A percentile compares a stretch with the other conserved stretches of the same genome.
phyloP scores from a whole-genome alignment of 129 eudicot genomes.

The Escallonia rubra region DNA sequence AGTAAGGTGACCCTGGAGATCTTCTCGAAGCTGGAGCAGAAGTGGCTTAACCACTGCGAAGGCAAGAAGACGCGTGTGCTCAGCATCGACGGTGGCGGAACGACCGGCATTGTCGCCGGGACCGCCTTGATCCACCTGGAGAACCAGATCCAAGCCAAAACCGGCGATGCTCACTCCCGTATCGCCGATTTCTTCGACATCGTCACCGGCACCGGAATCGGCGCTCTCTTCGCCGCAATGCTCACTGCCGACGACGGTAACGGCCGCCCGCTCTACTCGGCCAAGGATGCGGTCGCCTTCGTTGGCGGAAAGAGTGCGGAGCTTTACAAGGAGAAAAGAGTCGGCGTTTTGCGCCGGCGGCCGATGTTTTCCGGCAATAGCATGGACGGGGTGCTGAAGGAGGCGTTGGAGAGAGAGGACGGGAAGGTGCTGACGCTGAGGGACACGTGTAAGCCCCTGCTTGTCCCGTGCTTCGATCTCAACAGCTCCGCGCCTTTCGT shows the following conservation, averaged over 20 bases:
- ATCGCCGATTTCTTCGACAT: slow-evolving; percentile 77
- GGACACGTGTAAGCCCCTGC: slow-evolving; percentile 88
- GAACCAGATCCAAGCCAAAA: slow-evolving; percentile 61
- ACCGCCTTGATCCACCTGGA: slow-evolving; percentile 60
- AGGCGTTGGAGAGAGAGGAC: slow-evolving; percentile 45
- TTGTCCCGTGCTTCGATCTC: slow-evolving; percentile 80
- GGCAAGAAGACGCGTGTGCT: slow-evolving; percentile 66
- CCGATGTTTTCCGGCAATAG: slow-evolving; percentile 43
- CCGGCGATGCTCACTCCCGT: slow-evolving; percentile 60
- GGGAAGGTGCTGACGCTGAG: slow-evolving; percentile 56
- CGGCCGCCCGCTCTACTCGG: slow-evolving; percentile 68
- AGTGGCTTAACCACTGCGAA: slow-evolving; percentile 72
- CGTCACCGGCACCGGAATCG: slow-evolving; percentile 75
- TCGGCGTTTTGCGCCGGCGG: slow-evolving; percentile 39
- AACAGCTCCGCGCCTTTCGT: slow-evolving; percentile 89
- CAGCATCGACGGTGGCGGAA: slow-evolving; percentile 88
- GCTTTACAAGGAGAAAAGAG: slow-evolving; percentile 30
- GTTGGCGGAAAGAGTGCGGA: slow-evolving; percentile 20
- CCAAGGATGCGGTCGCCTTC: slow-evolving; percentile 48
- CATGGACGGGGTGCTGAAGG: slow-evolving; percentile 47
- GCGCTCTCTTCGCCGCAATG: slow-evolving; percentile 68
- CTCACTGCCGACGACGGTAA: slow-evolving; percentile 65
- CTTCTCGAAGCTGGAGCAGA: slow-evolving; percentile 89
- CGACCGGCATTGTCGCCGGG: slow-evolving; percentile 51
- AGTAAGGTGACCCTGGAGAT: slow-evolving; percentile 73